These are phyloP conservation scores for Paraurostyla sp. DNA, from an alignment of 73 alveolate species.

Conservation along the genomic window DNA sequence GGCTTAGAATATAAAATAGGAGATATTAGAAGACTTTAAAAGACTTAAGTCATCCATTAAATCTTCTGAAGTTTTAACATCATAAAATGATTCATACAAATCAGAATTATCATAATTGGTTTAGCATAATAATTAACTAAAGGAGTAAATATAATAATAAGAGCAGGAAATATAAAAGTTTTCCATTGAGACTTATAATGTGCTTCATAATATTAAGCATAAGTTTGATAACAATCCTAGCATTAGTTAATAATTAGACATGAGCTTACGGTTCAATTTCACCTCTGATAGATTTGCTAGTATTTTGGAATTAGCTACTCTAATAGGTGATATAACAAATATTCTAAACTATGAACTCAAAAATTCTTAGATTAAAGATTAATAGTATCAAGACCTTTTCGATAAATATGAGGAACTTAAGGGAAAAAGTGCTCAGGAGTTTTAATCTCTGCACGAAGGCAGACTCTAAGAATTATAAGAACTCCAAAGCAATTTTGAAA, in stretches of 20 bases:
- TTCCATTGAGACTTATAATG: slow-evolving; percentile 15
- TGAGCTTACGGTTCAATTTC: neutral
- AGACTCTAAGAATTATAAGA: slow-evolving; percentile 22
- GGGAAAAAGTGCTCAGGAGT: neutral
- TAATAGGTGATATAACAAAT: slow-evolving; percentile 50
- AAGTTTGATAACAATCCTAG: slow-evolving; percentile 35
- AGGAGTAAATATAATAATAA: neutral
- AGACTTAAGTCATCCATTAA: slow-evolving; percentile 3
- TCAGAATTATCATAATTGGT: neutral
- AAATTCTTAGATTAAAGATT: slow-evolving; percentile 1
- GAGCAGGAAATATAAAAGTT: slow-evolving; percentile 13
- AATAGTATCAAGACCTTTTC: neutral
- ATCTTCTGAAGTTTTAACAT: slow-evolving; percentile 1
- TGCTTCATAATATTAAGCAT: slow-evolving; percentile 12
- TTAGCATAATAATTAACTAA: slow-evolving; percentile 2
- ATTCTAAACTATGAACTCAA: slow-evolving; percentile 44
- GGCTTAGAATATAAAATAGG: slow-evolving; percentile 13
- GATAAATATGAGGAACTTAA: neutral
- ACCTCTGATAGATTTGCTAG: neutral
- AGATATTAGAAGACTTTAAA: slow-evolving; percentile 41
- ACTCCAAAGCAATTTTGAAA: slow-evolving; percentile 12
- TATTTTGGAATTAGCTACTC: slow-evolving; percentile 16
- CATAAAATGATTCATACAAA: slow-evolving; percentile 10
- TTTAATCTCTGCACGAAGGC: neutral
- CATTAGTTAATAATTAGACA: neutral